A percentile compares a stretch with the other conserved stretches of the same genome.
Conservation (phyloP, 1,284 basidiomycete genomes). For the Fistulinella cinereoalba region DNA sequence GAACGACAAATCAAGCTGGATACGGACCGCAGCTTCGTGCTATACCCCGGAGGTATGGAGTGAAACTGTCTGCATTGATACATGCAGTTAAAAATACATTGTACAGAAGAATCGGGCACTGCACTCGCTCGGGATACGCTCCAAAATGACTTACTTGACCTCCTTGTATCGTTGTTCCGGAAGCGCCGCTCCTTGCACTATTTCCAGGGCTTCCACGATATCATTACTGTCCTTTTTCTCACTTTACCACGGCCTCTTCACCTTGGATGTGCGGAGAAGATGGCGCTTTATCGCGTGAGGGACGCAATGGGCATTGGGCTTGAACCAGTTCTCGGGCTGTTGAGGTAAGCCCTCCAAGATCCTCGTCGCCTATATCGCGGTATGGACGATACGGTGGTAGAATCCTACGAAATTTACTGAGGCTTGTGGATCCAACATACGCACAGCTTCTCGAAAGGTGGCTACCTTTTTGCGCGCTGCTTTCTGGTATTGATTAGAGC, state of each 20-base stretch:
- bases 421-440: slow-evolving; percentile 68
- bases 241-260: slow-evolving; percentile 66
- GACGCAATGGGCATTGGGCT: slow-evolving; percentile 88
- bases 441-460: slow-evolving; percentile 67
- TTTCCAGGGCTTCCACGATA: slow-evolving; percentile 96
- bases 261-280: slow-evolving; percentile 59
- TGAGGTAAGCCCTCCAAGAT: slow-evolving; percentile 50
- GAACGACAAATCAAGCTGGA: slow-evolving; percentile 84
- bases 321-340: slow-evolving; percentile 80
- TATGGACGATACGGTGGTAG: slow-evolving; percentile 35
- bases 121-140: slow-evolving; percentile 40
- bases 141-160: slow-evolving; percentile 66
- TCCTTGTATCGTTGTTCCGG: slow-evolving; percentile 77
- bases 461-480: slow-evolving; percentile 23
- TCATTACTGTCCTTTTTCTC: slow-evolving; percentile 82
- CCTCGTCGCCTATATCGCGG: not conserved
- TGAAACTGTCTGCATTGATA: slow-evolving; percentile 3
- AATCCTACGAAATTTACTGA: slow-evolving; percentile 67
- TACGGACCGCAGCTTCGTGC: slow-evolving; percentile 85
- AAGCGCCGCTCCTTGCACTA: slow-evolving; percentile 74
- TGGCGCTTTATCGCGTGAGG: slow-evolving; percentile 79
- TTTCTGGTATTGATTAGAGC: slow-evolving; percentile 2
- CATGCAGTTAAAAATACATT: slow-evolving; percentile 17
- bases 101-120: slow-evolving; percentile 24
- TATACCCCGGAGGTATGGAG: slow-evolving; percentile 65